These are phyloP conservation scores for Chlorella vulgaris DNA, from an alignment of 139 green algal species.

Conservation along the genomic window DNA sequence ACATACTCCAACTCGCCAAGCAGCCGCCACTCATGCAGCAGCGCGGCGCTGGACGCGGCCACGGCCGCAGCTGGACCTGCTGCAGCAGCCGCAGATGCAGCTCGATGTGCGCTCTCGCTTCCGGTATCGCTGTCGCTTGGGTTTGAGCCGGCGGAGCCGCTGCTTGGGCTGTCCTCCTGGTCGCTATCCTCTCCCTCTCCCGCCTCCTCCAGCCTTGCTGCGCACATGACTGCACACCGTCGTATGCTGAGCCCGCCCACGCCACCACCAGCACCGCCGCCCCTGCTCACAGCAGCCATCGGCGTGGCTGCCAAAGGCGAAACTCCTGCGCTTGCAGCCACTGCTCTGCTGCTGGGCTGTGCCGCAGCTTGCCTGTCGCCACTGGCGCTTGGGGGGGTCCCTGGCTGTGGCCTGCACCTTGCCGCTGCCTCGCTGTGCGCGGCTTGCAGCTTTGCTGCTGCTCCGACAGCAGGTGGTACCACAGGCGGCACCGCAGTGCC, in stretches of 20 bases:
- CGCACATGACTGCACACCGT: slow-evolving; percentile 8
- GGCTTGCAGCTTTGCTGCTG: background rate
- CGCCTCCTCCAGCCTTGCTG: background rate
- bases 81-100: background rate
- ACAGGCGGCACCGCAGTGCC: too few relatives aligned
- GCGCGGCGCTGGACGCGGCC: background rate
- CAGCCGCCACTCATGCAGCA: slow-evolving; percentile 20
- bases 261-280: background rate
- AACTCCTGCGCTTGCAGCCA: background rate
- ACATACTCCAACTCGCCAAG: slow-evolving; percentile 21
- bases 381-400: background rate
- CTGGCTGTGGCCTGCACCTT: background rate
- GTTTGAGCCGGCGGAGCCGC: background rate
- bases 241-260: slow-evolving; percentile 7
- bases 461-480: too few relatives aligned
- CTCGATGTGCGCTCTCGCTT: background rate
- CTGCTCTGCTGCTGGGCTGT: background rate
- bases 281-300: background rate
- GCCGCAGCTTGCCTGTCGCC: background rate
- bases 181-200: background rate
- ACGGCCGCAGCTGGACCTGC: background rate
- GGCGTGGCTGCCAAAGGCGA: background rate
- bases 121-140: background rate
- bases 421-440: background rate
- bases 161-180: background rate